A percentile compares a stretch with the other conserved stretches of the same genome.
These are phyloP conservation scores for Quercus agrifolia DNA, from an alignment of 306 rosid genomes.

Conservation along the genomic window DNA sequence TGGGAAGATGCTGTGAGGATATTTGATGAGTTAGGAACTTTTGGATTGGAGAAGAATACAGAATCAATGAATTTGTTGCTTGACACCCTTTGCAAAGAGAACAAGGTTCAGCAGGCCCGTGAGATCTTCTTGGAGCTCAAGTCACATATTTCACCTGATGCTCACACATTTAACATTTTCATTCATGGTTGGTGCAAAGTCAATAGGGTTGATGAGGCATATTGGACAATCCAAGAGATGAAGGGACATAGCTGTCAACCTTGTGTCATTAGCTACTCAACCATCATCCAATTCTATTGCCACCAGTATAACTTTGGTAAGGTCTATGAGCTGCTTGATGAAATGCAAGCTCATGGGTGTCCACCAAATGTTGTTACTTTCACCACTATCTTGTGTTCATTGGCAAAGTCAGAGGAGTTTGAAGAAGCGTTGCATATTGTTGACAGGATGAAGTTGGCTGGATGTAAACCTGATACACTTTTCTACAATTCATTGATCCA, in stretches of 20 bases:
- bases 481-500: slow-evolving; percentile 73
- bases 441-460: slow-evolving; percentile 55
- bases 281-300: slow-evolving; percentile 61
- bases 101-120: slow-evolving; percentile 65
- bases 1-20: slow-evolving; percentile 73
- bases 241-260: slow-evolving; percentile 72
- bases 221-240: slow-evolving; percentile 92
- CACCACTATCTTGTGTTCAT: slow-evolving; percentile 59
- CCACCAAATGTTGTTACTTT: slow-evolving; percentile 64
- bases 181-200: slow-evolving; percentile 92
- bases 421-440: slow-evolving; percentile 63
- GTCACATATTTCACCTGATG: slow-evolving; percentile 61
- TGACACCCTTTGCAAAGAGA: slow-evolving; percentile 83
- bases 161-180: slow-evolving; percentile 72
- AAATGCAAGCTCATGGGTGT: slow-evolving; percentile 72
- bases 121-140: slow-evolving; percentile 58
- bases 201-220: slow-evolving; percentile 72
- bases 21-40: slow-evolving; percentile 60
- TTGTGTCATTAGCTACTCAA: slow-evolving; percentile 76
- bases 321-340: slow-evolving; percentile 74
- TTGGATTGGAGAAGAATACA: slow-evolving; percentile 67
- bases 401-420: slow-evolving; percentile 54
- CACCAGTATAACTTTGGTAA: slow-evolving; percentile 39
- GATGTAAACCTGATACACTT: slow-evolving; percentile 61
- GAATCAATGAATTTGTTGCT: slow-evolving; percentile 86